phyloP scores from a whole-genome alignment of 129 eudicot species.

The Centella asiatica region DNA sequence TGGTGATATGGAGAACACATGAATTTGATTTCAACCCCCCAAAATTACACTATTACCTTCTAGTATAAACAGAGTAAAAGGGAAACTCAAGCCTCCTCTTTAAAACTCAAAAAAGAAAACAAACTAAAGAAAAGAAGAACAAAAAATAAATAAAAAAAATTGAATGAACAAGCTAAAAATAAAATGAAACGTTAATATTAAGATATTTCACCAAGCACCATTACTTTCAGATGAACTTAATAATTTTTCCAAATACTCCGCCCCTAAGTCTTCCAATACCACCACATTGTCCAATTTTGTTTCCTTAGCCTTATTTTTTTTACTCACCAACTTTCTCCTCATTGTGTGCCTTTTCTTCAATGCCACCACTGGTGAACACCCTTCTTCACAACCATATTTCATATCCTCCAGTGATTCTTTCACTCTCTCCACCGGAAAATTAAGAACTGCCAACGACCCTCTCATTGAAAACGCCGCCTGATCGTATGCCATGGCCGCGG shows the following conservation, averaged over 20 bases:
- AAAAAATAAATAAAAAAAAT: too few species aligned
- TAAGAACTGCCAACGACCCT: conserved; percentile 35
- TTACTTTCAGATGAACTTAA: conserved; percentile 13
- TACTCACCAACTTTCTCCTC: conserved; percentile 2
- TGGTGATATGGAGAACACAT: too few species aligned
- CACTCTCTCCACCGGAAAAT: conserved; percentile 31
- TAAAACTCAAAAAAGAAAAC: too few species aligned
- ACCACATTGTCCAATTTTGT: conserved; percentile 13
- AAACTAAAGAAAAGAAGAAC: background rate
- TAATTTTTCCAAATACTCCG: conserved; percentile 26
- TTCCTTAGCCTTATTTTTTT: background rate
- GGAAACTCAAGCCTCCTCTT: too few species aligned
- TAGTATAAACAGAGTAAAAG: too few species aligned
- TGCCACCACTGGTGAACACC: conserved; percentile 6
- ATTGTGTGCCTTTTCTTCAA: background rate
- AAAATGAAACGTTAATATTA: background rate
- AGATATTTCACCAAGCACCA: background rate
- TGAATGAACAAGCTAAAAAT: too few species aligned
- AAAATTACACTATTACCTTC: too few species aligned
- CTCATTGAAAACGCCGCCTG: conserved; percentile 44
- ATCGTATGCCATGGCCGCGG: conserved; percentile 45
- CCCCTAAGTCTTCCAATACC: conserved; percentile 45
- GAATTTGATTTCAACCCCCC: too few species aligned
- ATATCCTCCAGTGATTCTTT: conserved; percentile 6
- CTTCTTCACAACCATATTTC: conserved; percentile 1